Conservation (phyloP, 2,329 filamentous ascomycete genomes). For the Colletotrichum eleusines region DNA sequence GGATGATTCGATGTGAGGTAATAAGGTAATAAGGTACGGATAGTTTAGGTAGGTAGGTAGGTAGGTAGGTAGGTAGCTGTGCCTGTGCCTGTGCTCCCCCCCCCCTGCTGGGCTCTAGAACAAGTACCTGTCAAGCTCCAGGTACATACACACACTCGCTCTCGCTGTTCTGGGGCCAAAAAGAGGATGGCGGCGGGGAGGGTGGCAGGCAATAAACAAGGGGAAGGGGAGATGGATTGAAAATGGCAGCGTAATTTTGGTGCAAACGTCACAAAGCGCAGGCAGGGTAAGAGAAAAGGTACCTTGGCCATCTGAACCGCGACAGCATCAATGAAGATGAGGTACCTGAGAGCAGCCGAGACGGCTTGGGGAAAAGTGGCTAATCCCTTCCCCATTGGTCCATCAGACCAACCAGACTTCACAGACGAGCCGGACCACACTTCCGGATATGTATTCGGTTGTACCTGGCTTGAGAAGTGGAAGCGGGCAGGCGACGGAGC, state of each 20-base stretch:
- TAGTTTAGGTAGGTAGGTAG: background rate
- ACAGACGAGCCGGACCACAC: background rate
- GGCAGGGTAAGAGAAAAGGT: conserved; percentile 2
- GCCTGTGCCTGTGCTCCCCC: too few species aligned
- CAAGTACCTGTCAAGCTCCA: background rate
- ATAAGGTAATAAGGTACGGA: background rate
- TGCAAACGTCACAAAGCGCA: conserved; percentile 40
- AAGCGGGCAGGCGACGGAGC: conserved; percentile 11
- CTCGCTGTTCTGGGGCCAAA: background rate
- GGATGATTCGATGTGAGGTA: background rate
- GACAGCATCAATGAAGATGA: background rate
- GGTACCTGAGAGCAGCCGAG: conserved; percentile 14
- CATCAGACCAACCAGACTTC: background rate
- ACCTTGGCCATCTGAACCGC: background rate
- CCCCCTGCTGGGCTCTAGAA: background rate
- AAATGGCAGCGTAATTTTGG: conserved; percentile 35
- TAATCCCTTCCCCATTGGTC: background rate
- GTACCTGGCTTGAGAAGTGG: background rate
- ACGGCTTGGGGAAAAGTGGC: conserved; percentile 17
- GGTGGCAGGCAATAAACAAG: conserved; percentile 22
- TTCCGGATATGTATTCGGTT: background rate
- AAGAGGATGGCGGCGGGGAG: conserved; percentile 24
- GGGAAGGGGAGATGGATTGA: conserved; percentile 21
- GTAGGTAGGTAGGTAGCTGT: conserved; percentile 14
- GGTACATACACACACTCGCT: background rate